phyloP scores from a whole-genome alignment of 257 asterid species.

The Gentiana macrophylla region DNA sequence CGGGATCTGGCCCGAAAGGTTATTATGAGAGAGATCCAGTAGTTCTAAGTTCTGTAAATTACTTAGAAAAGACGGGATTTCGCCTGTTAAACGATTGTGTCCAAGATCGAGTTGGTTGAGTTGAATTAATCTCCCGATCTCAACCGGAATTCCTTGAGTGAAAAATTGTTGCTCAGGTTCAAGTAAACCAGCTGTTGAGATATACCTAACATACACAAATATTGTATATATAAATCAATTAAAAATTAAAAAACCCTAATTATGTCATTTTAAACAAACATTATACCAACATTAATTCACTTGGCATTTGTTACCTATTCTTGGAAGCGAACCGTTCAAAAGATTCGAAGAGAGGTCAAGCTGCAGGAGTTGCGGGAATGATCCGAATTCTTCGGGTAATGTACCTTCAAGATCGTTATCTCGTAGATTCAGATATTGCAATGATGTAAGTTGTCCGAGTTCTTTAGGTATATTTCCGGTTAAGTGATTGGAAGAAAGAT shows the following conservation, averaged over 20 bases:
- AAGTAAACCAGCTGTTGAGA: constrained; percentile 12
- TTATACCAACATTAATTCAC: no score
- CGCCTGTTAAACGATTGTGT: constrained; percentile 19
- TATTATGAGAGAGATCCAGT: constrained; percentile 26
- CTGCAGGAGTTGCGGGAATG: constrained; percentile 4
- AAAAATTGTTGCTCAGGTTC: constrained; percentile 21
- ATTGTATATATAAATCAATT: no score
- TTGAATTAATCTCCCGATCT: constrained; percentile 15
- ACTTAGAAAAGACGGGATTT: constrained; percentile 16
- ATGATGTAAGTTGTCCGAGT: constrained; percentile 10
- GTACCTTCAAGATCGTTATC: constrained; percentile 22
- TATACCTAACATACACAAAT: constrained; percentile 9
- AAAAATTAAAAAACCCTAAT: no score
- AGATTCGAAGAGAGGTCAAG: constrained; percentile 21
- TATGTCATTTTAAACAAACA: no score
- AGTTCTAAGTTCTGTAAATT: constrained; percentile 7
- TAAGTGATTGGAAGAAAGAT: constrained; percentile 25
- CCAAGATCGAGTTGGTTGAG: constrained; percentile 23
- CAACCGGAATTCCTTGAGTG: constrained; percentile 16
- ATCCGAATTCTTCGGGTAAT: constrained; percentile 20
- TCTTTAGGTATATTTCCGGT: constrained; percentile 22
- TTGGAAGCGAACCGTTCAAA: constrained; percentile 26
- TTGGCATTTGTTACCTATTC: constrained; percentile 5
- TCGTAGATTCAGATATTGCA: constrained; percentile 15
- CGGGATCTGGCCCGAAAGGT: constrained; percentile 26